These are phyloP conservation scores for Globisporangium iwayamae DNA, from an alignment of 352 stramenopile species.

Conservation along the genomic window DNA sequence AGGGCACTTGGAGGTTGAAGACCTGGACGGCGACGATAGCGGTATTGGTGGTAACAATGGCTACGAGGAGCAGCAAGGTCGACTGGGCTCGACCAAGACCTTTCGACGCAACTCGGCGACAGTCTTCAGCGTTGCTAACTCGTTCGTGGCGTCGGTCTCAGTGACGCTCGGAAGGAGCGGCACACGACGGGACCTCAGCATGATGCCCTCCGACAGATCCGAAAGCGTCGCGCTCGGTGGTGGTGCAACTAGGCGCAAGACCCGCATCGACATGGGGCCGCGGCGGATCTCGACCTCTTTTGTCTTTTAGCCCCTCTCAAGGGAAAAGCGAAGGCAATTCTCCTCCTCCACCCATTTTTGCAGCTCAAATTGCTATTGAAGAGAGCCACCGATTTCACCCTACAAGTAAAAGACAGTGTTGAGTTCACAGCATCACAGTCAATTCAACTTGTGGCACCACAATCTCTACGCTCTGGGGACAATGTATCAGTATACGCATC, in stretches of 20 bases:
- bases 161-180: neutral
- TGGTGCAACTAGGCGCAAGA: constrained; percentile 19
- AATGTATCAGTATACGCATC: too few relatives aligned
- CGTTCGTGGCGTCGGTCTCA: constrained; percentile 6
- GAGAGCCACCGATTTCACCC: neutral
- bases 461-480: too few relatives aligned
- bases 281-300: constrained; percentile 40
- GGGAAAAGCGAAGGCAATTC: neutral
- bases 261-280: constrained; percentile 18
- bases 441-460: too few relatives aligned
- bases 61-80: constrained; percentile 9
- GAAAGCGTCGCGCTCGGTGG: constrained; percentile 16
- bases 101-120: constrained; percentile 23
- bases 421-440: too few relatives aligned
- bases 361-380: neutral
- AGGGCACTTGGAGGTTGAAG: constrained; percentile 17
- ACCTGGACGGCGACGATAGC: constrained; percentile 16
- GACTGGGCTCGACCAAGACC: constrained; percentile 12
- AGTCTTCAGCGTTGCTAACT: constrained; percentile 25
- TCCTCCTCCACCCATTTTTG: neutral
- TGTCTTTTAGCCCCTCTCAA: constrained; percentile 26
- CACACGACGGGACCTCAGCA: constrained; percentile 1
- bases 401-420: neutral
- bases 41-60: neutral
- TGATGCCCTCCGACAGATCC: neutral